Conservation (phyloP, 306 rosid species). For the Alnus glutinosa region DNA sequence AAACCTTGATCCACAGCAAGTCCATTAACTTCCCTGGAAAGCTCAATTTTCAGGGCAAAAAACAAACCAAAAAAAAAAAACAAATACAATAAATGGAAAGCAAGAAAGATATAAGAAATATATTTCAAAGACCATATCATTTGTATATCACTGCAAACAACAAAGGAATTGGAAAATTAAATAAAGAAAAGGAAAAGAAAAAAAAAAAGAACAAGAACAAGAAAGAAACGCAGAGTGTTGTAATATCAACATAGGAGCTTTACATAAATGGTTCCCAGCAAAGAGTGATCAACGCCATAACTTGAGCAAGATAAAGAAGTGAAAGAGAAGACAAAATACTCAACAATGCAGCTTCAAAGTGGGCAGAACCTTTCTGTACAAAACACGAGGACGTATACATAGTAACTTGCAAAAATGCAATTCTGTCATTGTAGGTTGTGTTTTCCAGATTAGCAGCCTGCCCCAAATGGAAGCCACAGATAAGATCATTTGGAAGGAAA, state of each 20-base stretch:
- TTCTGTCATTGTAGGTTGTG: too few relatives aligned
- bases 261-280: neutral
- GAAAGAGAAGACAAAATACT: neutral
- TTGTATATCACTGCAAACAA: neutral
- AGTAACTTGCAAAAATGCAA: too few relatives aligned
- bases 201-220: neutral
- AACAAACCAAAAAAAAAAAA: neutral
- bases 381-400: too few relatives aligned
- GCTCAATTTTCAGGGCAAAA: neutral
- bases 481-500: neutral
- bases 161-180: neutral
- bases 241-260: neutral
- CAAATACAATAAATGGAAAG: neutral
- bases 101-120: neutral
- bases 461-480: neutral
- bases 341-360: neutral
- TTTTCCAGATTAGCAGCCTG: too few relatives aligned
- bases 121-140: neutral
- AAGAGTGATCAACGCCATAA: neutral
- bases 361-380: too few relatives aligned
- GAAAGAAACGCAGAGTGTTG: neutral
- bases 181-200: neutral
- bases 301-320: neutral
- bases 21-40: neutral
- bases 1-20: slow-evolving; percentile 18